Evolutionary conservation across 2,329 filamentous ascomycete genomes (phyloP), one percentile per base, ranked within the genome.

Genomic region (Annulohypoxylon truncatum): DNA sequence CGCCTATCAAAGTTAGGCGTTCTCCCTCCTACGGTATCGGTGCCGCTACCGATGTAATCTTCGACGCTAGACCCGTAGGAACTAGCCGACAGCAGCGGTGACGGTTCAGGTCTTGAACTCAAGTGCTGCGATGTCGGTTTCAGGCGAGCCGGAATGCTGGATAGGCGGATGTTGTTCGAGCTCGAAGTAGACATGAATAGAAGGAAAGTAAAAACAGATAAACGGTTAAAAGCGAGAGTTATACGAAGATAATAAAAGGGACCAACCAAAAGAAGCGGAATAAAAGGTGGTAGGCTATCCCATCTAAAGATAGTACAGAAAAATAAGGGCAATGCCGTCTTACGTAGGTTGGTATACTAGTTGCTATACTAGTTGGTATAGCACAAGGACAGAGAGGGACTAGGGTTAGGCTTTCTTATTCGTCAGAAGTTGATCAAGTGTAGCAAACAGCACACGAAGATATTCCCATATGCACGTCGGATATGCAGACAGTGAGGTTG

Each of bases 41-140:
- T 68, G 26, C 73, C 72, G 47, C 71, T 73, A 28, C 73, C 73
- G 56, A 74, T 73, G 22, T 72, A 73, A 52, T 73, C 72, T 61
- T 75, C 72, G 42, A 74, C 57, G 56, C 69, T 71, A 59, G 74
- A 71, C 15, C 71, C 70, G 67, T 52, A 59, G 50, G 74, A 73
- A 66, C 66, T 70, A 18, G 73, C 68, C 3, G 67, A 73, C 15
- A 68, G 67, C 15, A 69, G 46, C 26, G 72, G 73, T 13, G 69
- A 72, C 8, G 68, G 69, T 48, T 72, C 70, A 52, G 68, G 53
- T 48, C 29, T 70, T 10, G 71, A 67, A 18, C 29, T 70, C 10
- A 68, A 67, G 20, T 67, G 52, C 5, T 62, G 67, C 48, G 60
- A 65, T 38, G 65, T 65, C 52, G 68, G 69, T 48, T 71, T 67